Percentiles rank a stretch among this genome's conserved stretches.
Evolutionary conservation across 2,329 filamentous ascomycete genomes (phyloP).

Genomic region (Aspergillus sp.): DNA sequence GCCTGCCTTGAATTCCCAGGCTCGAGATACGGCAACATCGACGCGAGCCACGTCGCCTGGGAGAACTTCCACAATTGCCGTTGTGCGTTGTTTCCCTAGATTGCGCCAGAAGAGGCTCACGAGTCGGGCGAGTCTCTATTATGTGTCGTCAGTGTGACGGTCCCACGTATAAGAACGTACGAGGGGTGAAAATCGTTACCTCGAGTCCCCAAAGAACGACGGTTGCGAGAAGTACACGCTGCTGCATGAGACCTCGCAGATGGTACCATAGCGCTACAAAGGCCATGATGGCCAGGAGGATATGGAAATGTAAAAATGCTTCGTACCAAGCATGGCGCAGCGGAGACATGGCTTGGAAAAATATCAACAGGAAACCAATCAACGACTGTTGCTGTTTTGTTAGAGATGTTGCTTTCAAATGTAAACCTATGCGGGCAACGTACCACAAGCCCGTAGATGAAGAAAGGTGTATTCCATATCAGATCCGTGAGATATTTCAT

Average conservation of each 20-base stretch:
- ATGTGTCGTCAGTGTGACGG: slow-evolving; percentile 9
- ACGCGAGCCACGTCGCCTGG: slow-evolving; percentile 48
- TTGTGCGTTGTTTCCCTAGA: slow-evolving; percentile 38
- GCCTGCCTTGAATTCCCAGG: slow-evolving; percentile 34
- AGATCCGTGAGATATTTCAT: slow-evolving; percentile 43
- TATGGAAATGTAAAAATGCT: slow-evolving; percentile 37
- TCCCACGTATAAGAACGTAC: no score
- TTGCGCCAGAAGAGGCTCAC: slow-evolving; percentile 46
- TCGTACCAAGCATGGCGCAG: slow-evolving; percentile 40
- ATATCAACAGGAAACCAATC: slow-evolving; percentile 30
- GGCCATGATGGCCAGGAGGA: slow-evolving; percentile 30
- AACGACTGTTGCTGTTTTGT: slow-evolving; percentile 25
- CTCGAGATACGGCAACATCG: slow-evolving; percentile 21
- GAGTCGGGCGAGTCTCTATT: slow-evolving; percentile 38
- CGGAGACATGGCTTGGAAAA: slow-evolving; percentile 34
- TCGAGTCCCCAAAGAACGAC: slow-evolving; percentile 28
- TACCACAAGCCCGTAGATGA: slow-evolving; percentile 24
- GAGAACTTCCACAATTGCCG: slow-evolving; percentile 48
- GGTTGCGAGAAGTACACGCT: slow-evolving; percentile 23
- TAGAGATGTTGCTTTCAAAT: no score
- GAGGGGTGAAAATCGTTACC: slow-evolving; percentile 11
- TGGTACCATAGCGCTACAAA: slow-evolving; percentile 34
- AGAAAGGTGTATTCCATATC: slow-evolving; percentile 23
- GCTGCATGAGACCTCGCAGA: slow-evolving; percentile 20
- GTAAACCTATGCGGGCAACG: slow-evolving; percentile 8